These are phyloP conservation scores for Cokeromyces recurvatus DNA, from an alignment of 371 early-diverging fungal genomes.

Conservation along the genomic window DNA sequence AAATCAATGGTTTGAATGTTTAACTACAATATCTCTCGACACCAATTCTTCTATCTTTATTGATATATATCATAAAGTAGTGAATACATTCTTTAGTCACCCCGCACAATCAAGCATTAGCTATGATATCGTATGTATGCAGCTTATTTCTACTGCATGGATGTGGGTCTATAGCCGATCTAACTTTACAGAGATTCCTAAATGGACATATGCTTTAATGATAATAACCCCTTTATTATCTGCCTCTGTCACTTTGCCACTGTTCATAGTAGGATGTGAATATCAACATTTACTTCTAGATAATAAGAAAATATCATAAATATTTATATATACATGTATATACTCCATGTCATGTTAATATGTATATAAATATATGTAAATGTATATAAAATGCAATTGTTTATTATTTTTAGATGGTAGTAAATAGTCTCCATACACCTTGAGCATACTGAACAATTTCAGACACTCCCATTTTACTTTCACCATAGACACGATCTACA, in stretches of 20 bases:
- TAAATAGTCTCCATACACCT: slow-evolving; percentile 83
- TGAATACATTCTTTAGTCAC: slow-evolving; percentile 23
- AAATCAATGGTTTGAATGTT: slow-evolving; percentile 17
- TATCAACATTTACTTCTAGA: slow-evolving; percentile 2
- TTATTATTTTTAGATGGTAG: slow-evolving; percentile 59
- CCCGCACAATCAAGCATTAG: slow-evolving; percentile 42
- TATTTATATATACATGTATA: no score
- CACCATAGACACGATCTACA: slow-evolving; percentile 96
- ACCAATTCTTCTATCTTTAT: neutral
- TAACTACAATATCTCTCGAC: slow-evolving; percentile 1
- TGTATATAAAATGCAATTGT: neutral
- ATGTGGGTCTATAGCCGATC: slow-evolving; percentile 14
- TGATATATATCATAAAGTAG: neutral
- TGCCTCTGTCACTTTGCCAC: slow-evolving; percentile 43
- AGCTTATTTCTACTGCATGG: slow-evolving; percentile 27
- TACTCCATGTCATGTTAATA: no score
- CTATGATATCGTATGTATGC: slow-evolving; percentile 30
- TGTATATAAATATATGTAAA: no score
- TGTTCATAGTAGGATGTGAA: slow-evolving; percentile 42
- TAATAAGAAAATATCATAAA: neutral
- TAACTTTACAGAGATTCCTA: neutral
- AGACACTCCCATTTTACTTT: slow-evolving; percentile 91
- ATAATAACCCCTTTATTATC: slow-evolving; percentile 36
- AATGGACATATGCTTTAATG: slow-evolving; percentile 5
- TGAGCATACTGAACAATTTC: slow-evolving; percentile 93